Conservation (phyloP, 192 early-diverging fungal species). For the Linderina pennispora region DNA sequence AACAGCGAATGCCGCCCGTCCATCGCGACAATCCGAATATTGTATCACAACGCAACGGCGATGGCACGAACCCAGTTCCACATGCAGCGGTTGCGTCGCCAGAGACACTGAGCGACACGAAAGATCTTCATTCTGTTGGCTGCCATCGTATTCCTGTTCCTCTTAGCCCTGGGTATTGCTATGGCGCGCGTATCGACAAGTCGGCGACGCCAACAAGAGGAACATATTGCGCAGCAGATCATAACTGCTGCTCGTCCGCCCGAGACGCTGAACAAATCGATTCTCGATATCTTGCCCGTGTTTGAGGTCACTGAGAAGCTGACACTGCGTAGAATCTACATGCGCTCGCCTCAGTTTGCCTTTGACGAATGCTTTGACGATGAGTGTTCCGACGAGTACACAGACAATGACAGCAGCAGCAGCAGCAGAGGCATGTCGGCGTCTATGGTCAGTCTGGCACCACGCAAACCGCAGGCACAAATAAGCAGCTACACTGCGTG, state of each 20-base stretch:
- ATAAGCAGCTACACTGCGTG: too few relatives aligned
- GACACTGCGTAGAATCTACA: constrained; percentile 24
- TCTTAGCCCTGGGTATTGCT: constrained; percentile 43
- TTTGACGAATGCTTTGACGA: constrained; percentile 23
- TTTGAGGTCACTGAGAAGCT: constrained; percentile 41
- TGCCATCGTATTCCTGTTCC: constrained; percentile 42
- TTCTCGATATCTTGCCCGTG: constrained; percentile 39
- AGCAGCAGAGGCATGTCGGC: too few relatives aligned
- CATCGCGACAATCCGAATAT: too few relatives aligned
- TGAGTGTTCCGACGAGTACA: not conserved
- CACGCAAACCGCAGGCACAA: not conserved
- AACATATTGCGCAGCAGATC: constrained; percentile 18
- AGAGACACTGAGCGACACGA: constrained; percentile 44
- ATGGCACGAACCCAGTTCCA: constrained; percentile 3
- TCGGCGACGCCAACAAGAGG: constrained; percentile 20
- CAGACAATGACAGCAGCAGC: not conserved
- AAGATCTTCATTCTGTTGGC: constrained; percentile 47
- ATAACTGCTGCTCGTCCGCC: constrained; percentile 15
- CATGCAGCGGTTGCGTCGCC: constrained; percentile 6
- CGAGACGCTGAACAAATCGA: constrained; percentile 41
- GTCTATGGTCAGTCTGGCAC: not conserved
- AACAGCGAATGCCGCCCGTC: too few relatives aligned
- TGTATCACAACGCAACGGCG: too few relatives aligned
- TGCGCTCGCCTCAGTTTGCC: constrained; percentile 6
- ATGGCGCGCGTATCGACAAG: constrained; percentile 43